Percentiles rank a stretch among this genome's conserved stretches.
Conservation (phyloP, 2,329 filamentous ascomycete species). For the Bipolaris sorokiniana region DNA sequence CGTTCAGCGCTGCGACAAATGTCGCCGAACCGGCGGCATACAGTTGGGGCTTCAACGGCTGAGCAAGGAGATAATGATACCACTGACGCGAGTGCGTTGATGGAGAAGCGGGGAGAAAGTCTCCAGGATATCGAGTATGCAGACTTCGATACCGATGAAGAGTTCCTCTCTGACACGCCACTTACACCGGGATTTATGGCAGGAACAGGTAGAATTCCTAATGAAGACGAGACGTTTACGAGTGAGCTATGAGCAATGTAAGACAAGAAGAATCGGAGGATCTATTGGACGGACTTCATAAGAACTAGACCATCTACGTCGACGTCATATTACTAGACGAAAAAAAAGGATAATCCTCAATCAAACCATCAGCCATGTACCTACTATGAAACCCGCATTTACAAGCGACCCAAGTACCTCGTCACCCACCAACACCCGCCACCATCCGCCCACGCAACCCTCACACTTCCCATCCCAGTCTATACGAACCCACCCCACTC, state of each 20-base stretch:
- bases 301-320: no score
- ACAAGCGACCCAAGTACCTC: no score
- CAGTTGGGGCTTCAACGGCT: conserved; percentile 29
- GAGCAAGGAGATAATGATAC: conserved; percentile 23
- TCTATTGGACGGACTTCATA: no score
- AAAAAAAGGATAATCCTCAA: no score
- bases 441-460: no score
- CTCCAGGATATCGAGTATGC: conserved; percentile 24
- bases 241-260: neutral
- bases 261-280: no score
- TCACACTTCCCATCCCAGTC: no score
- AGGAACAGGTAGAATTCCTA: conserved; percentile 30
- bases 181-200: conserved; percentile 38
- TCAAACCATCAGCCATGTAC: no score
- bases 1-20: conserved; percentile 39
- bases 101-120: conserved; percentile 27
- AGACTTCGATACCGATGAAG: conserved; percentile 50
- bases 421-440: no score
- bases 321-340: no score
- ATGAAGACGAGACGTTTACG: conserved; percentile 28
- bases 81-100: conserved; percentile 3
- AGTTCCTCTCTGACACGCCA: conserved; percentile 49
- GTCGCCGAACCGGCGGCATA: conserved; percentile 45
- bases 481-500: no score
- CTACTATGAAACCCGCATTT: no score